Conservation (phyloP, 306 rosid species). For the Alnus glutinosa region DNA sequence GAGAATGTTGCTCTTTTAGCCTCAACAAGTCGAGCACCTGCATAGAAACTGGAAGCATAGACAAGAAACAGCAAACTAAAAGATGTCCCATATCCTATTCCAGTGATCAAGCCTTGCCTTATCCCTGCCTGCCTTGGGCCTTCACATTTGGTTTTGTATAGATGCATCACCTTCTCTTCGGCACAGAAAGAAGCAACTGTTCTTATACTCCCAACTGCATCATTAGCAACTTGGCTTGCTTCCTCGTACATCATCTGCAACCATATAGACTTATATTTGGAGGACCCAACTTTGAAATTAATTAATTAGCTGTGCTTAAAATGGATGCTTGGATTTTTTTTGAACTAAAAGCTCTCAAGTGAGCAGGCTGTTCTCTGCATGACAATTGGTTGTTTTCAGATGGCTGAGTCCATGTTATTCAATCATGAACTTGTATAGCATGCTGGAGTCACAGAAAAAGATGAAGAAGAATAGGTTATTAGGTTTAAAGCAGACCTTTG, state of each 20-base stretch:
- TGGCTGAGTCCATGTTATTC: neutral
- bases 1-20: constrained; percentile 45
- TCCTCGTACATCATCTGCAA: constrained; percentile 58
- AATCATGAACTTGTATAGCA: too few species aligned
- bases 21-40: constrained; percentile 56
- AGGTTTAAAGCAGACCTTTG: constrained; percentile 47
- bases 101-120: constrained; percentile 51
- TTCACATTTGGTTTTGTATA: constrained; percentile 58
- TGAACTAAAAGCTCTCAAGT: neutral
- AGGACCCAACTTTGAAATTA: neutral
- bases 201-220: constrained; percentile 60
- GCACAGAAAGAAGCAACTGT: constrained; percentile 76
- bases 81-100: constrained; percentile 58
- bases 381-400: neutral
- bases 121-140: constrained; percentile 53
- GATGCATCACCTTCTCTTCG: constrained; percentile 59
- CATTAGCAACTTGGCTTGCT: constrained; percentile 69
- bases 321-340: neutral
- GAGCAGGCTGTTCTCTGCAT: neutral
- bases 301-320: neutral
- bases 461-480: neutral
- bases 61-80: constrained; percentile 48
- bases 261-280: constrained; percentile 2
- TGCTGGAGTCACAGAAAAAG: neutral
- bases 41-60: constrained; percentile 52